These are phyloP conservation scores for Hypoxylon sp. DNA, from an alignment of 2,329 filamentous ascomycete species.

Conservation along the genomic window DNA sequence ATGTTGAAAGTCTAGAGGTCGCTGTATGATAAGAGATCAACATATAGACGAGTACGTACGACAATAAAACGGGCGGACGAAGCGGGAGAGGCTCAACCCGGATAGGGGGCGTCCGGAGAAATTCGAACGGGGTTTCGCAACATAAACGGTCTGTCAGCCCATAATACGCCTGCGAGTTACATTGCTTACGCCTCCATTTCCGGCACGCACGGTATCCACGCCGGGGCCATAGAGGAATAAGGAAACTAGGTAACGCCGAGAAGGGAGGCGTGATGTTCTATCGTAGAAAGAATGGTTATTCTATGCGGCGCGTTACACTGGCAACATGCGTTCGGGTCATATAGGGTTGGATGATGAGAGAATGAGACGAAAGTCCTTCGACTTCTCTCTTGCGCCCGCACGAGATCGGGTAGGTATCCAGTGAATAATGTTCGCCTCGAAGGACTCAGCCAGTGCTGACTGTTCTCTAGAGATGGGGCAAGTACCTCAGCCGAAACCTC, in stretches of 20 bases:
- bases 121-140: constrained; percentile 8
- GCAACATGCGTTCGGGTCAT: constrained; percentile 17
- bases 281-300: constrained; percentile 9
- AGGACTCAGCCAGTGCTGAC: constrained; percentile 12
- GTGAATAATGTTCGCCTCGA: constrained; percentile 1
- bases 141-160: constrained; percentile 6
- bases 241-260: constrained; percentile 4
- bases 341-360: constrained; percentile 2
- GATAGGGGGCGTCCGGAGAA: constrained; percentile 19
- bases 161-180: constrained; percentile 8
- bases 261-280: not conserved
- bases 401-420: constrained; percentile 4
- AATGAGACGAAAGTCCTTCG: too few species aligned
- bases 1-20: constrained; percentile 8
- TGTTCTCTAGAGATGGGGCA: constrained; percentile 19
- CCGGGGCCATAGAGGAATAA: constrained; percentile 8
- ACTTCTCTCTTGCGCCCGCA: too few species aligned
- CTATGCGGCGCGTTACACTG: constrained; percentile 11
- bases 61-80: constrained; percentile 7
- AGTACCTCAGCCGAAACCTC: not conserved
- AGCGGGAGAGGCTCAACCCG: constrained; percentile 7
- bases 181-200: constrained; percentile 3
- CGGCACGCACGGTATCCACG: constrained; percentile 12
- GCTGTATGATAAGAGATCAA: constrained; percentile 5
- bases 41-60: constrained; percentile 1